Evolutionary conservation across 257 asterid species (phyloP).

Genomic region (Scutellaria baicalensis): DNA sequence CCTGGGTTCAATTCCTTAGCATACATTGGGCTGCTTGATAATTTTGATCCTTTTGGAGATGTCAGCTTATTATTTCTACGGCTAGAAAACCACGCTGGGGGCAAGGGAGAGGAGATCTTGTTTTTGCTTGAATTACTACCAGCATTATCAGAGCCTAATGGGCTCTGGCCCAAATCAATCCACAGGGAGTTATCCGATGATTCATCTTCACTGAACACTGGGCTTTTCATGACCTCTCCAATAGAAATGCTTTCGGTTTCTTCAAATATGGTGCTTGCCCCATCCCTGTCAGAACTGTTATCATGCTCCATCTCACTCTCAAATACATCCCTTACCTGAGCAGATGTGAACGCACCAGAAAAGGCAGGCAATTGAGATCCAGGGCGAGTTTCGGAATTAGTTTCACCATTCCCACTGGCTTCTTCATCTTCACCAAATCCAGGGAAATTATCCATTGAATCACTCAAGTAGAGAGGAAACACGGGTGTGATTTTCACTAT

Average conservation of each 20-base stretch:
- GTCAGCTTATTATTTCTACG: constrained; percentile 49
- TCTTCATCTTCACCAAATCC: constrained; percentile 72
- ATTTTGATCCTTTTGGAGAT: constrained; percentile 65
- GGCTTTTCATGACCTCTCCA: constrained; percentile 97
- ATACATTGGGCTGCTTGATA: constrained; percentile 58
- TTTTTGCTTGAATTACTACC: constrained; percentile 53
- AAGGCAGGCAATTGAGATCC: constrained; percentile 90
- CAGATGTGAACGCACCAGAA: constrained; percentile 96
- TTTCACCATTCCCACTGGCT: constrained; percentile 49
- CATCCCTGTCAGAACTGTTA: constrained; percentile 83
- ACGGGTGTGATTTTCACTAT: constrained; percentile 89
- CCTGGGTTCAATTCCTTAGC: constrained; percentile 50
- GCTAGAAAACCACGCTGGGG: constrained; percentile 84
- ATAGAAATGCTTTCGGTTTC: constrained; percentile 85
- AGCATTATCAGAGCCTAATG: constrained; percentile 58
- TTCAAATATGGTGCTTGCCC: constrained; percentile 91
- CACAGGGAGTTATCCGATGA: constrained; percentile 93
- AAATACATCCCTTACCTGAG: constrained; percentile 92
- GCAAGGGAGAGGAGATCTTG: constrained; percentile 62
- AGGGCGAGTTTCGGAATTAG: constrained; percentile 47
- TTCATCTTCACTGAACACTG: constrained; percentile 93
- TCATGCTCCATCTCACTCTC: constrained; percentile 92
- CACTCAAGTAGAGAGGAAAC: constrained; percentile 84
- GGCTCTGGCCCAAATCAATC: constrained; percentile 98
- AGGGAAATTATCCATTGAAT: constrained; percentile 85